A percentile compares a stretch with the other conserved stretches of the same genome.
Conservation (phyloP, 345 rosid genomes). For the Noccaea caerulescens region DNA sequence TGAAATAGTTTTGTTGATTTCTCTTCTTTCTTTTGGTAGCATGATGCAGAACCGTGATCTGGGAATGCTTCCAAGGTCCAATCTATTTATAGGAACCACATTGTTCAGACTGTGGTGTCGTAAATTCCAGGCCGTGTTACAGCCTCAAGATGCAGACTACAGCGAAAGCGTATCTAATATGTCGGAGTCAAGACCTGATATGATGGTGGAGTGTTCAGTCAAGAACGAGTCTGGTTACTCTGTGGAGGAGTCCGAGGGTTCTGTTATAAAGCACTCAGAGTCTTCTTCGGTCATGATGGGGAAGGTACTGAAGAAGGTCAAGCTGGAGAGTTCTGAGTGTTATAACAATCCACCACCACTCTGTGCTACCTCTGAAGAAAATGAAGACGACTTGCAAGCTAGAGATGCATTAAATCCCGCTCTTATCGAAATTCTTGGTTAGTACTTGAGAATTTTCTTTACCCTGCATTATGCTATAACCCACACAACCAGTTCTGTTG, state of each 20-base stretch:
- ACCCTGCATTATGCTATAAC: neutral
- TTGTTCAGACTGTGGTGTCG: conserved; percentile 65
- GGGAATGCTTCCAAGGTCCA: conserved; percentile 55
- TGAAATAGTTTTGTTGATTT: conserved; percentile 3
- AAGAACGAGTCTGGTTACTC: conserved; percentile 42
- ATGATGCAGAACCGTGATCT: conserved; percentile 56
- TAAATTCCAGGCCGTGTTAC: conserved; percentile 50
- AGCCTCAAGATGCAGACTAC: conserved; percentile 44
- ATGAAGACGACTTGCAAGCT: conserved; percentile 46
- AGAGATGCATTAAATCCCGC: conserved; percentile 50
- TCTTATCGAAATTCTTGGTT: conserved; percentile 56
- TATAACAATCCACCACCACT: conserved; percentile 41
- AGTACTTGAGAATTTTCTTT: conserved; percentile 41
- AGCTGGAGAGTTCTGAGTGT: conserved; percentile 33
- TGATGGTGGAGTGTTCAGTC: conserved; percentile 40
- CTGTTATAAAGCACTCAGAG: conserved; percentile 49
- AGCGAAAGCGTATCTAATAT: conserved; percentile 38
- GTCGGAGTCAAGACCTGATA: conserved; percentile 43
- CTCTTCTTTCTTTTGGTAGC: conserved; percentile 49
- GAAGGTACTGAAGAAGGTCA: conserved; percentile 40
- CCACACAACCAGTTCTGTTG: neutral
- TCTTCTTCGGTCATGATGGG: conserved; percentile 69
- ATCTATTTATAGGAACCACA: conserved; percentile 64
- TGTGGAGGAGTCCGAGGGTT: conserved; percentile 46
- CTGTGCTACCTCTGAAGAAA: conserved; percentile 55